Conservation (phyloP, 208 protist species). For the Leishmania braziliensis region DNA sequence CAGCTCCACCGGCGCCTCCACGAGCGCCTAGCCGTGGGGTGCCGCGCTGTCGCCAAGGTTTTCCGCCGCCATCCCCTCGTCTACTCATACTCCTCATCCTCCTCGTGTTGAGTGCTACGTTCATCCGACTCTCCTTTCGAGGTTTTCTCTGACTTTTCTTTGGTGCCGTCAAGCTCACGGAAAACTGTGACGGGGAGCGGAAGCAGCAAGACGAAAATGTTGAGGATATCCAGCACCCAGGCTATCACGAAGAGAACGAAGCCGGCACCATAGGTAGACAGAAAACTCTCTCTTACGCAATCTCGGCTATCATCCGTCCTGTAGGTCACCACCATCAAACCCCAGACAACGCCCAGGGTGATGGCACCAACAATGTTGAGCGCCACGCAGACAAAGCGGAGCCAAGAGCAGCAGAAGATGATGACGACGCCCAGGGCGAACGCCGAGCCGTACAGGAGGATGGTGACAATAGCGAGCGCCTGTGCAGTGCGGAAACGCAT, state of each 20-base stretch:
- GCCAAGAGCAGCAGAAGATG: constrained; percentile 26
- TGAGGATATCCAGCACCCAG: neutral
- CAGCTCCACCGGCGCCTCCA: neutral
- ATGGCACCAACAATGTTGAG: constrained; percentile 33
- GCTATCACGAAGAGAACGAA: neutral
- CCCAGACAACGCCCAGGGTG: neutral
- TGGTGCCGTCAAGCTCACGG: neutral
- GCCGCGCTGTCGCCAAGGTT: no score
- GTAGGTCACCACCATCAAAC: neutral
- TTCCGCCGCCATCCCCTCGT: no score
- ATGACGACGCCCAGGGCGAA: constrained; percentile 29
- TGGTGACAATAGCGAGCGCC: constrained; percentile 43
- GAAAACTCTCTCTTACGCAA: neutral
- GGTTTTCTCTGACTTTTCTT: no score
- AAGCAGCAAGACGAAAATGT: neutral
- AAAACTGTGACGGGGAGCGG: no score
- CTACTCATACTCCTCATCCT: no score
- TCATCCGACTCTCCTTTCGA: no score
- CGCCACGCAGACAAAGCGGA: constrained; percentile 25
- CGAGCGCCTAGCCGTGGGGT: no score
- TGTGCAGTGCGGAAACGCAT: constrained; percentile 41
- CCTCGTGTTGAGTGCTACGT: no score
- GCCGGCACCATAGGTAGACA: neutral
- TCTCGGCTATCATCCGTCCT: constrained; percentile 22
- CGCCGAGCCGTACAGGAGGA: constrained; percentile 18